Percentiles rank a stretch among this genome's conserved stretches.
Conservation (phyloP, 2,329 filamentous ascomycete genomes). For the Drechslera avenae region DNA sequence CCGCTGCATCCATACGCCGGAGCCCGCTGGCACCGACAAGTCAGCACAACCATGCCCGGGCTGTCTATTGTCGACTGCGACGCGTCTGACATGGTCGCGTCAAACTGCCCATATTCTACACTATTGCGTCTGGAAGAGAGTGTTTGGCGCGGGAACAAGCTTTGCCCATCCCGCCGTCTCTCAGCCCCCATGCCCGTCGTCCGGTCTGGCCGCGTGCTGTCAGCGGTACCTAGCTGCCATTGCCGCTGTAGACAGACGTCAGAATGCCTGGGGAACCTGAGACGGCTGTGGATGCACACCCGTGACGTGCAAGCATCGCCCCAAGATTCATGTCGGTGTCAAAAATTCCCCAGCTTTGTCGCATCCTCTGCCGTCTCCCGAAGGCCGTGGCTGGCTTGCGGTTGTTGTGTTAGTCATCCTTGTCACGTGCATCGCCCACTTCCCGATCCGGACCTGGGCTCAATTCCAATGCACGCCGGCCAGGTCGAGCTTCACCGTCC, state of each 20-base stretch:
- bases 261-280: conserved; percentile 7
- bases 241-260: conserved; percentile 7
- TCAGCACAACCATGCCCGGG: background rate
- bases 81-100: too few relatives aligned
- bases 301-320: conserved; percentile 4
- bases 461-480: background rate
- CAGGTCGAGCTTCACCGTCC: conserved; percentile 12
- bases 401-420: conserved; percentile 7
- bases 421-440: conserved; percentile 14
- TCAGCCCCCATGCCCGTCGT: too few relatives aligned
- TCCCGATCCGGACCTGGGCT: conserved; percentile 16
- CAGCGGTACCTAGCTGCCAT: too few relatives aligned
- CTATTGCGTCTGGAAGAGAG: too few relatives aligned
- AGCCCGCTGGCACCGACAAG: too few relatives aligned
- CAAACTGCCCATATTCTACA: too few relatives aligned
- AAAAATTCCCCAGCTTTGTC: conserved; percentile 14
- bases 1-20: too few relatives aligned
- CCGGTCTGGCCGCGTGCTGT: background rate
- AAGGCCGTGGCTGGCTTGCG: background rate
- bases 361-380: conserved; percentile 3
- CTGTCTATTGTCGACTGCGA: background rate
- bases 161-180: too few relatives aligned
- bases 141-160: too few relatives aligned
- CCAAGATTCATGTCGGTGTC: conserved; percentile 8
- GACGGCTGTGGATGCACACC: conserved; percentile 2